These are phyloP conservation scores for Acer saccharum DNA, from an alignment of 345 rosid genomes.

Conservation along the genomic window DNA sequence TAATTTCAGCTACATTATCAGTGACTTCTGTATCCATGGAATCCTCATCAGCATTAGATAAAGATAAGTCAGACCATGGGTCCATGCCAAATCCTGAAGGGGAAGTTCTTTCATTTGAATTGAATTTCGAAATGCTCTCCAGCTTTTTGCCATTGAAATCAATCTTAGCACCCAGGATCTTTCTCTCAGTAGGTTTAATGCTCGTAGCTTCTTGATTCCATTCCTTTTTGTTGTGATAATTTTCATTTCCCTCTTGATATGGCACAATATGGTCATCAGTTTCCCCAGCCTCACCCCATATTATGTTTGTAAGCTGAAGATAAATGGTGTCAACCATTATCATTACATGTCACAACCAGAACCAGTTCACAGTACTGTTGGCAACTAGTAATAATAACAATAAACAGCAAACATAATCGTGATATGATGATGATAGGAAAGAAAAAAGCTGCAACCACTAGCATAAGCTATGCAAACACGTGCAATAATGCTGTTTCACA, in stretches of 20 bases:
- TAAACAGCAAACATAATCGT: neutral
- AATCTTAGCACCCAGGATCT: constrained; percentile 37
- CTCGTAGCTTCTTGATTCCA: constrained; percentile 45
- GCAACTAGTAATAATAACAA: neutral
- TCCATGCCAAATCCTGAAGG: constrained; percentile 49
- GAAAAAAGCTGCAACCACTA: neutral
- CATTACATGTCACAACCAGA: constrained; percentile 19
- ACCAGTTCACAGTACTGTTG: neutral
- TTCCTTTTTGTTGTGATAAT: constrained; percentile 48
- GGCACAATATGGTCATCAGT: constrained; percentile 84
- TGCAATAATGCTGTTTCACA: neutral
- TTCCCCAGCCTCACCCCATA: constrained; percentile 82
- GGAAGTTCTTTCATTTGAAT: constrained; percentile 43
- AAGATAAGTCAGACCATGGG: constrained; percentile 57
- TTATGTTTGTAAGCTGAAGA: constrained; percentile 78
- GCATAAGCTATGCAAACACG: neutral
- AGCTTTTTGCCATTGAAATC: constrained; percentile 43
- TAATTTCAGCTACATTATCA: constrained; percentile 42
- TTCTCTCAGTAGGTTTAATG: constrained; percentile 44
- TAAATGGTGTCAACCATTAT: constrained; percentile 18
- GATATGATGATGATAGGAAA: neutral
- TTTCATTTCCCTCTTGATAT: constrained; percentile 51
- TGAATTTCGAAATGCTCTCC: constrained; percentile 44
- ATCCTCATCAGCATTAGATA: constrained; percentile 49
- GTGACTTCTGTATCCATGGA: constrained; percentile 53